phyloP scores from a whole-genome alignment of 75 land plant species.

The Isoetes taiwanensis region DNA sequence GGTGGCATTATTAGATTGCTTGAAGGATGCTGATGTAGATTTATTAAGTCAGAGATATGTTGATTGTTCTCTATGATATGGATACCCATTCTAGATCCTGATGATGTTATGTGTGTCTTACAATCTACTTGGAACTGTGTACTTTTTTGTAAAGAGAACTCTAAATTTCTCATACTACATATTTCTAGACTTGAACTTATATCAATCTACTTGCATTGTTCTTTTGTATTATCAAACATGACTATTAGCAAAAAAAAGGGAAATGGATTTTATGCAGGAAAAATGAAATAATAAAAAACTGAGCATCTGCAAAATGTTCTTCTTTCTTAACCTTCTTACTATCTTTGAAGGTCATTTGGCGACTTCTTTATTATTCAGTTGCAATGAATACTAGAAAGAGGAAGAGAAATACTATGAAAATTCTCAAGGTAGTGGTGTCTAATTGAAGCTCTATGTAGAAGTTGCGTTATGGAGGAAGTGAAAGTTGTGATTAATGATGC shows the following conservation, averaged over 20 bases:
- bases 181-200: not conserved
- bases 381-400: conserved; percentile 54
- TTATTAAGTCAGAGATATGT: conserved; percentile 64
- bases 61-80: not conserved
- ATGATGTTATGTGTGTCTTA: conserved; percentile 50
- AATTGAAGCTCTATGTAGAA: conserved; percentile 10
- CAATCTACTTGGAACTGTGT: conserved; percentile 59
- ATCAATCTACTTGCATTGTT: not conserved
- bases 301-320: not conserved
- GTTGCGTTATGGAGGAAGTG: not conserved
- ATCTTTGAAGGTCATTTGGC: not conserved
- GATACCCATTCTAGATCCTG: conserved; percentile 30
- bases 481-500: not conserved
- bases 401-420: conserved; percentile 62
- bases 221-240: not conserved
- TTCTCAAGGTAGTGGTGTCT: conserved; percentile 39
- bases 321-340: not conserved
- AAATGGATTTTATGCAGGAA: not conserved
- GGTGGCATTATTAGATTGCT: conserved; percentile 72
- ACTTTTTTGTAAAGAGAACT: conserved; percentile 45
- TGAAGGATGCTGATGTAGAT: conserved; percentile 51
- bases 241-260: not conserved
- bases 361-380: conserved; percentile 28
- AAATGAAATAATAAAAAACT: not conserved
- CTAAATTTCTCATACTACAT: not conserved